phyloP scores from a whole-genome alignment of 176 grass and related monocot species.

The Areca catechu region DNA sequence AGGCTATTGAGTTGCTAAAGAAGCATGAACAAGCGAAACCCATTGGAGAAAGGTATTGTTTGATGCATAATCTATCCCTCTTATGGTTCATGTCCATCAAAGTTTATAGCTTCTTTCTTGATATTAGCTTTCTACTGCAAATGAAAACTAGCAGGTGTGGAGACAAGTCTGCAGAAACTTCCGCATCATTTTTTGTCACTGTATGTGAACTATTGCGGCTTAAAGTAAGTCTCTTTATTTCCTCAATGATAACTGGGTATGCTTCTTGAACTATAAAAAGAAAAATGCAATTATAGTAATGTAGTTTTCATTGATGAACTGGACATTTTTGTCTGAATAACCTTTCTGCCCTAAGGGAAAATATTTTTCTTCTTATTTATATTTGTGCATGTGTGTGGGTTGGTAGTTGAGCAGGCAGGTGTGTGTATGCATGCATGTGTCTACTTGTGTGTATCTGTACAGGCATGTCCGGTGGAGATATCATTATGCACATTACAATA shows the following conservation, averaged over 20 bases:
- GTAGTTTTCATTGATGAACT: too few relatives aligned
- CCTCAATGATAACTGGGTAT: not conserved
- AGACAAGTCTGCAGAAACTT: conserved; percentile 35
- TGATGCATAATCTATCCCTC: not conserved
- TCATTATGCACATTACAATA: too few relatives aligned
- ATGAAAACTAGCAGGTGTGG: conserved; percentile 7
- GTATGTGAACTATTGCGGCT: conserved; percentile 49
- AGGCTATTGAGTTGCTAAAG: conserved; percentile 46
- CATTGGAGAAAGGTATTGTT: conserved; percentile 11
- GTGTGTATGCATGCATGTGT: too few relatives aligned
- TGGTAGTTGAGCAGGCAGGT: too few relatives aligned
- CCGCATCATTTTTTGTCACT: conserved; percentile 27
- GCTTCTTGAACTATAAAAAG: too few relatives aligned
- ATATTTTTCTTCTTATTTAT: too few relatives aligned
- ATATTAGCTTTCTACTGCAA: conserved; percentile 1
- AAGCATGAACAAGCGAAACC: conserved; percentile 35
- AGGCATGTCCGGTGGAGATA: too few relatives aligned
- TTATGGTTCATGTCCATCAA: not conserved
- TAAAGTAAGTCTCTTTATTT: conserved; percentile 42
- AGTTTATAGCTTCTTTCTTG: not conserved
- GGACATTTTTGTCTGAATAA: too few relatives aligned
- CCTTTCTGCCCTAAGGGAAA: too few relatives aligned
- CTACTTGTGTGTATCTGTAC: too few relatives aligned
- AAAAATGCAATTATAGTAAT: too few relatives aligned
- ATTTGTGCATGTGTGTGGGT: too few relatives aligned